Conservation (phyloP, 1,284 basidiomycete genomes). For the Malassezia psittaci region DNA sequence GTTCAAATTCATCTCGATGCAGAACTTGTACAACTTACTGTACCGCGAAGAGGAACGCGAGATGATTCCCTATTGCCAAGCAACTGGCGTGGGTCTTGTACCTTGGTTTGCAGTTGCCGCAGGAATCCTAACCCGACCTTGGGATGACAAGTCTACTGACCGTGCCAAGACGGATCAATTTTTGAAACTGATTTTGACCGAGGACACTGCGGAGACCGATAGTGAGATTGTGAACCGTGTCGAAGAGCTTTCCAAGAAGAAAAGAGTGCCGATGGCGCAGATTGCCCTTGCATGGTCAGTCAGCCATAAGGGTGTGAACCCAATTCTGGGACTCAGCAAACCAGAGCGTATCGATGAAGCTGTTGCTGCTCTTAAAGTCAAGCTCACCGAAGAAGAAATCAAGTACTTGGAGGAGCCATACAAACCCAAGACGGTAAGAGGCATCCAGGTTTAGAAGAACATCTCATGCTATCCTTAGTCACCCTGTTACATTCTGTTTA, state of each 20-base stretch:
- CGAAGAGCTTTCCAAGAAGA: constrained; percentile 49
- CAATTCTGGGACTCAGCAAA: constrained; percentile 14
- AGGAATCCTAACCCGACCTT: constrained; percentile 49
- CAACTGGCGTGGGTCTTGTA: constrained; percentile 51
- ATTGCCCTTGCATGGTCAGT: constrained; percentile 48
- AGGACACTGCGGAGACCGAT: constrained; percentile 9
- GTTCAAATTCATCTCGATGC: constrained; percentile 54
- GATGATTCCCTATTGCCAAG: constrained; percentile 58
- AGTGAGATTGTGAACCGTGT: constrained; percentile 39
- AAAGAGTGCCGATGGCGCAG: constrained; percentile 49
- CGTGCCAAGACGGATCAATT: not conserved
- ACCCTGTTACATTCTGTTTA: no score
- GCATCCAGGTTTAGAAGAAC: not conserved
- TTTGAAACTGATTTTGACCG: not conserved
- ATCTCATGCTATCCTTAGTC: not conserved
- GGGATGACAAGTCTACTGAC: constrained; percentile 1
- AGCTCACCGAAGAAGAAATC: constrained; percentile 3
- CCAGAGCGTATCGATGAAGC: constrained; percentile 13
- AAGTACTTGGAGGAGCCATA: constrained; percentile 10
- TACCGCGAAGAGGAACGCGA: constrained; percentile 62
- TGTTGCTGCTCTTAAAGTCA: constrained; percentile 3
- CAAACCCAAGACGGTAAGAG: not conserved
- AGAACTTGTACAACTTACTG: constrained; percentile 56
- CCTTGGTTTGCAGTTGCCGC: constrained; percentile 51
- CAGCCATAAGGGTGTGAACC: constrained; percentile 3